Evolutionary conservation across 1,284 basidiomycete genomes (phyloP).

Genomic region (Rhodotorula sp.): DNA sequence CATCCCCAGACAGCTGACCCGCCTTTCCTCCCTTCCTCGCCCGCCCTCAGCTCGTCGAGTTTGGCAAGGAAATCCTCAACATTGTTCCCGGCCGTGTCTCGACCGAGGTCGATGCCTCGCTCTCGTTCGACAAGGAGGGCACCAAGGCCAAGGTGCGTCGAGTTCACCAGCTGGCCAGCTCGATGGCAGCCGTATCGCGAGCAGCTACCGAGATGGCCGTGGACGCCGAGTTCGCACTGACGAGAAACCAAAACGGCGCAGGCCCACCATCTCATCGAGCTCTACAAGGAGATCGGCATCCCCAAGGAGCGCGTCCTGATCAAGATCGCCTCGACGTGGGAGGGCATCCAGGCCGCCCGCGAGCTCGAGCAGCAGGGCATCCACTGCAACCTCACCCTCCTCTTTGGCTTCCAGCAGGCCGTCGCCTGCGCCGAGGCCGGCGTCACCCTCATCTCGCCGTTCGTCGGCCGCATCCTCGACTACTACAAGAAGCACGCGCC

Average conservation of each 20-base stretch:
- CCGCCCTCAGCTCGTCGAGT: conserved; percentile 76
- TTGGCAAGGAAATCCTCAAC: conserved; percentile 90
- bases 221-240: too few species aligned
- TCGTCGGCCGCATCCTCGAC: conserved; percentile 91
- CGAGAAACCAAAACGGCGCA: too few species aligned
- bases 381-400: conserved; percentile 97
- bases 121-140: conserved; percentile 91
- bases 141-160: conserved; percentile 78
- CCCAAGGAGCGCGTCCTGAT: conserved; percentile 91
- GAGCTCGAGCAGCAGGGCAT: conserved; percentile 92
- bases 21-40: too few species aligned
- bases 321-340: conserved; percentile 99
- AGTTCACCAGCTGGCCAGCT: background rate
- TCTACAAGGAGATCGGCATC: conserved; percentile 90
- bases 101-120: conserved; percentile 95
- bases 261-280: conserved; percentile 88
- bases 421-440: conserved; percentile 98
- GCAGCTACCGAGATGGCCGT: too few species aligned
- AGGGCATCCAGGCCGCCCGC: conserved; percentile 97
- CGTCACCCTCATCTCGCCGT: conserved; percentile 97
- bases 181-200: too few species aligned
- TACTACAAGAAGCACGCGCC: conserved; percentile 88
- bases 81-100: conserved; percentile 99
- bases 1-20: background rate
- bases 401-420: conserved; percentile 97